Evolutionary conservation across 2,329 filamentous ascomycete species (phyloP), one percentile per base, ranked within the genome.

Genomic region (Aureobasidium sp.): DNA sequence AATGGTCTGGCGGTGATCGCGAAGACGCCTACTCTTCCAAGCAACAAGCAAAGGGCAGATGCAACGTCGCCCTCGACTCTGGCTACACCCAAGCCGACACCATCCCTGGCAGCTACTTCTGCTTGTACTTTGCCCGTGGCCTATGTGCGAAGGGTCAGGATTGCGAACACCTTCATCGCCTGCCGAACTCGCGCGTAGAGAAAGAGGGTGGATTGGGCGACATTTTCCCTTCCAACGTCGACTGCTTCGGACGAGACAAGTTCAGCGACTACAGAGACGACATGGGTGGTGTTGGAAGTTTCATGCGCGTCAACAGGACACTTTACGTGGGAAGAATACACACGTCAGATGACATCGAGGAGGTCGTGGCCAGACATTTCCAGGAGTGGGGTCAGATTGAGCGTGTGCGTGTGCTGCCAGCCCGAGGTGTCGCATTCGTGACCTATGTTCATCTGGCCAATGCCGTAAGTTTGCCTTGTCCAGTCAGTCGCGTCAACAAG

Each of bases 301-400:
- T 98, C 65, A 85, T 90, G 81, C 79, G 93, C 19, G 88, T 95
- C 65, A 98, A 98, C 66, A 79, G 93, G 27, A 98, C 93, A 1
- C 76, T 98, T 5, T 98, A 98, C 63, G 81, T 96, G 1, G 93
- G 93, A 4, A 78, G 90, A 42, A 96, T 98, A 68, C 89, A 96
- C 68, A 91, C 95, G 30, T 91, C 85, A 11, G 93, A 97, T 68
- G 91, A 97, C 65, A 96, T 97, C 57, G 91, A 98, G 67, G 93
- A 98, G 71, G 81, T 97, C 30, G 91, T 97, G 5, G 85, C 91
- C 25, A 79, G 94, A 12, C 93, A 98, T 71, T 96, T 97, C 66
- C 86, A 89, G 21, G 93, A 98, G 78, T 98, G 90, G 90, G 93
- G 93, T 0, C 86, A 90, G 63, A 76, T 98, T 45, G 91, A 97